Evolutionary conservation across 345 rosid species (phyloP), one percentile per base, ranked within the genome.

Genomic region (Populus pruinosa): DNA sequence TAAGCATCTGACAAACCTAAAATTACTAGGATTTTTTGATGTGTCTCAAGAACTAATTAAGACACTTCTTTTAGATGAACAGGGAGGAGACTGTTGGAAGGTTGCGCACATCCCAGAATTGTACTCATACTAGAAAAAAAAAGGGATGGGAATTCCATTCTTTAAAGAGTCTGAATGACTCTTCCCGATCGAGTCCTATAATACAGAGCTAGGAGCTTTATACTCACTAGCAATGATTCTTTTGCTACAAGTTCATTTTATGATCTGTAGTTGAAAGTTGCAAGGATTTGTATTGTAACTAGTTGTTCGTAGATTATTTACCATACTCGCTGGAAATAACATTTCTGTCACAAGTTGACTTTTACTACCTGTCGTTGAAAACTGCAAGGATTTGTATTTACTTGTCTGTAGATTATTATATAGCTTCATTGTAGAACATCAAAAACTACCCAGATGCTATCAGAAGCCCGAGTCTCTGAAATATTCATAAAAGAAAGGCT

Each of bases 91-190:
- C 25, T 74, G 47, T 44, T 61, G 59, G 64, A 69, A 59, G 49
- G 78, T 80, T 7, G 44, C 78, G 2, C 64, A 66, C 65, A 80
- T 80, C 14, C 78, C 75, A 14, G 47, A 75, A 62, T 71, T 80
- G 14, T 63, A 62, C 21, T 74, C 72, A n/a, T 80, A 79, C 78
- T 81, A 81, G 82, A n/a, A 79, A 80, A 56, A 83, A 83, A 0
- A 81, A 78, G 5, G 85, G 79, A 11, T 77, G 85, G 87, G 82
- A 86, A 5, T 82, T 81, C 20, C 79, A 81, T 59, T 64, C 81
- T 3, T 59, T 79, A 5, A 85, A 76, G 25, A 67, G 69, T 74
- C 68, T 72, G 0, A 71, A 66, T 0, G 70, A 76, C 20, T 56
- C 71, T n/a, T 64, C 71, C 29, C 20, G 31, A 21, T 76, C 44